Conservation (phyloP, 768 basidiomycete species). For the Fibroporia radiculosa region DNA sequence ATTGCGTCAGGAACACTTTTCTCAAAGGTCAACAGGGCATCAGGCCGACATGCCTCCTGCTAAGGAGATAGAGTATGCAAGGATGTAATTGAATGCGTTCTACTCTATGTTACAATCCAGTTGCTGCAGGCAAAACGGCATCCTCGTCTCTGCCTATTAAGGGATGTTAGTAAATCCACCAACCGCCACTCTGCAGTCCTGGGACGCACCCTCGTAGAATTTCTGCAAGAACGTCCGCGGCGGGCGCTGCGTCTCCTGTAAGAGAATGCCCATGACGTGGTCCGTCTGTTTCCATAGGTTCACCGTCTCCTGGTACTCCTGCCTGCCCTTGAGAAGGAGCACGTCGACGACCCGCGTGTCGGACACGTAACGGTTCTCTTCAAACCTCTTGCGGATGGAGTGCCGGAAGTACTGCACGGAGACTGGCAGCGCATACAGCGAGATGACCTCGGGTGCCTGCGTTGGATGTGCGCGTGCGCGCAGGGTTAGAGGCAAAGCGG, state of each 20-base stretch:
- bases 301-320: conserved; percentile 91
- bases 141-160: conserved; percentile 67
- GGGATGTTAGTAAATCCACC: not conserved
- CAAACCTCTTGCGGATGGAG: conserved; percentile 80
- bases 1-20: not conserved
- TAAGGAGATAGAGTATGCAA: not conserved
- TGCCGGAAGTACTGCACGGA: conserved; percentile 74
- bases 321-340: conserved; percentile 73
- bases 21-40: no score
- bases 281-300: conserved; percentile 91
- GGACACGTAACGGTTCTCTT: conserved; percentile 74
- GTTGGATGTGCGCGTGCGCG: not conserved
- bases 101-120: conserved; percentile 26
- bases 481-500: conserved; percentile 2
- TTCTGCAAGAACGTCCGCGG: conserved; percentile 67
- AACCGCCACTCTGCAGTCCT: conserved; percentile 1
- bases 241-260: conserved; percentile 42
- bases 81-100: not conserved
- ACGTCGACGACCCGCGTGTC: conserved; percentile 82
- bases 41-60: no score
- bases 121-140: conserved; percentile 60
- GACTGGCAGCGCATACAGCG: conserved; percentile 74
- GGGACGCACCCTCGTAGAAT: conserved; percentile 72
- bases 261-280: conserved; percentile 66
- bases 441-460: conserved; percentile 87